Evolutionary conservation across 208 protist species (phyloP).

Genomic region (Wallacemonas rigidus): DNA sequence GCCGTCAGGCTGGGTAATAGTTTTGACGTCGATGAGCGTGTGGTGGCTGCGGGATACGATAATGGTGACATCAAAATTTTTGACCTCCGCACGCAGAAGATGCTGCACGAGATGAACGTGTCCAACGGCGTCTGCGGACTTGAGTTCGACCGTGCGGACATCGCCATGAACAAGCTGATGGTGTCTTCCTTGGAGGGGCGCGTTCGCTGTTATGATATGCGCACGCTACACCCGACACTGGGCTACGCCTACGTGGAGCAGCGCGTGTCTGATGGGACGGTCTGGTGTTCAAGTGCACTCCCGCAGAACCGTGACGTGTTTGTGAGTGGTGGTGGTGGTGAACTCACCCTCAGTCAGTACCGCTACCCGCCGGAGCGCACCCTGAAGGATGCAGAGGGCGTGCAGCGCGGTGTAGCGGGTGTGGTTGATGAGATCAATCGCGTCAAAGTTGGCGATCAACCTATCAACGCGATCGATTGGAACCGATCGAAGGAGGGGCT

Average conservation of each 20-base stretch:
- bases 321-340: slow-evolving; percentile 85
- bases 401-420: slow-evolving; percentile 75
- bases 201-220: slow-evolving; percentile 87
- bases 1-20: slow-evolving; percentile 93
- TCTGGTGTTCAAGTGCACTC: slow-evolving; percentile 86
- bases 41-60: slow-evolving; percentile 93
- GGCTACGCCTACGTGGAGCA: slow-evolving; percentile 90
- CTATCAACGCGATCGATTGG: slow-evolving; percentile 89
- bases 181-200: slow-evolving; percentile 87
- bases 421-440: slow-evolving; percentile 81
- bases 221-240: slow-evolving; percentile 81
- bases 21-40: slow-evolving; percentile 85
- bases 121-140: slow-evolving; percentile 92
- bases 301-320: slow-evolving; percentile 94
- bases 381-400: slow-evolving; percentile 70
- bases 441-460: slow-evolving; percentile 84
- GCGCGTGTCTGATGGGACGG: slow-evolving; percentile 76
- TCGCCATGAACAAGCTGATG: slow-evolving; percentile 94
- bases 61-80: slow-evolving; percentile 97
- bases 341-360: slow-evolving; percentile 89
- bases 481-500: slow-evolving; percentile 81
- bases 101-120: slow-evolving; percentile 93
- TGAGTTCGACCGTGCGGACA: slow-evolving; percentile 93
- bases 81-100: slow-evolving; percentile 89
- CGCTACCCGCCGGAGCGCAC: slow-evolving; percentile 85